These are phyloP conservation scores for Trypethelium eluteriae DNA, from an alignment of 495 filamentous ascomycete species.

Conservation along the genomic window DNA sequence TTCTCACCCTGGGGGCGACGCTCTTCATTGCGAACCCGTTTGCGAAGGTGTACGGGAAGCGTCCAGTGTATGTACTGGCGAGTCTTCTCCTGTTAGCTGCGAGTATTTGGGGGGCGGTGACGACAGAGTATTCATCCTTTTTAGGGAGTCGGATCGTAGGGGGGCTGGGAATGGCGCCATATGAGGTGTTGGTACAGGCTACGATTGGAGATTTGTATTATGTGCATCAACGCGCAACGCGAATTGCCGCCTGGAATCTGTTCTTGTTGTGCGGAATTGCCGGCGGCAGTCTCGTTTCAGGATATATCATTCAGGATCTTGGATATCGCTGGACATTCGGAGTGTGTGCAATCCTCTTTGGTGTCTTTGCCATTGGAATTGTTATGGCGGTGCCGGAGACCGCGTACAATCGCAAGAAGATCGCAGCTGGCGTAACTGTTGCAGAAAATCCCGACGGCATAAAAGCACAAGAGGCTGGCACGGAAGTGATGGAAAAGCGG, in stretches of 20 bases:
- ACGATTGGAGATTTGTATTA: slow-evolving; percentile 42
- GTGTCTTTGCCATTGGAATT: slow-evolving; percentile 41
- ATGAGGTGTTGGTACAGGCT: slow-evolving; percentile 51
- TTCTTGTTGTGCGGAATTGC: slow-evolving; percentile 45
- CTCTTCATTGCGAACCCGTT: slow-evolving; percentile 55
- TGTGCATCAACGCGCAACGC: slow-evolving; percentile 58
- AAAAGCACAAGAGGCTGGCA: background rate
- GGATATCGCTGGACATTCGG: slow-evolving; percentile 50
- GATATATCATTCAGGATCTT: slow-evolving; percentile 39
- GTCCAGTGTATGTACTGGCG: slow-evolving; percentile 53
- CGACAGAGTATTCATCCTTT: slow-evolving; percentile 49
- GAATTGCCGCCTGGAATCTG: slow-evolving; percentile 59
- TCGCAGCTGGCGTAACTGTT: slow-evolving; percentile 22
- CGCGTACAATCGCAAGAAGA: slow-evolving; percentile 39
- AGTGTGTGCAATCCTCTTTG: slow-evolving; percentile 48
- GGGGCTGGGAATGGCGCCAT: slow-evolving; percentile 51
- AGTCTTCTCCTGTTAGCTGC: slow-evolving; percentile 51
- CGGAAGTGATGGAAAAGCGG: background rate
- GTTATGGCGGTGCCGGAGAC: slow-evolving; percentile 49
- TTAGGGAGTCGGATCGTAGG: slow-evolving; percentile 46
- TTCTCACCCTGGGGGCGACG: slow-evolving; percentile 46
- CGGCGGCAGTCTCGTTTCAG: slow-evolving; percentile 29
- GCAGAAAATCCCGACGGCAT: slow-evolving; percentile 4
- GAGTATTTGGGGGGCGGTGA: slow-evolving; percentile 54
- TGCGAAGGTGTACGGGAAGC: slow-evolving; percentile 57